Conservation (phyloP, 23 red algal species). For the Rhodosorus marinus region DNA sequence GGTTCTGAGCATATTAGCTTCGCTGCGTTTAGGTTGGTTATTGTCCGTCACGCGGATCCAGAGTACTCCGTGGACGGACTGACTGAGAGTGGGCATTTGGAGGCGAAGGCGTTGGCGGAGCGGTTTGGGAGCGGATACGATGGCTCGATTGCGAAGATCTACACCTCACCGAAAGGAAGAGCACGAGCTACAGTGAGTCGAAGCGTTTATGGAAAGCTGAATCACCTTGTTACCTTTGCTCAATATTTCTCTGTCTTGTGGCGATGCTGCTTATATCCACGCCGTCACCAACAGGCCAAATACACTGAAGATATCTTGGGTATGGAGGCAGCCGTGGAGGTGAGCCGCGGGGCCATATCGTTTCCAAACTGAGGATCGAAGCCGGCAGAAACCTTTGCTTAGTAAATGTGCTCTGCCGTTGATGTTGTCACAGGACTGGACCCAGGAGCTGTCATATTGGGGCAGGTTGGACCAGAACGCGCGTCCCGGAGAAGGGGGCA, state of each 20-base stretch:
- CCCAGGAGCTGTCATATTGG: constrained; percentile 79
- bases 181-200: constrained; percentile 63
- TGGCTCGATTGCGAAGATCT: constrained; percentile 16
- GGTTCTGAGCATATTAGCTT: too few species aligned
- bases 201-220: too few species aligned
- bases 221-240: too few species aligned
- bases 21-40: too few species aligned
- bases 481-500: constrained; percentile 18
- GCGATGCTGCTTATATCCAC: too few species aligned
- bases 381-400: too few species aligned
- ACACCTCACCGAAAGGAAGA: constrained; percentile 77
- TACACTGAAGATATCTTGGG: constrained; percentile 26
- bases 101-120: constrained; percentile 55
- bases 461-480: background rate
- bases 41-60: constrained; percentile 92
- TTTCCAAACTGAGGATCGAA: too few species aligned
- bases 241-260: too few species aligned
- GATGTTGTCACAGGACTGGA: too few species aligned
- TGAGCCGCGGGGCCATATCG: too few species aligned
- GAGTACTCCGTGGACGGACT: constrained; percentile 77
- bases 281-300: too few species aligned
- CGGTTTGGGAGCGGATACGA: constrained; percentile 31
- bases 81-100: constrained; percentile 40
- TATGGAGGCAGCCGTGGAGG: constrained; percentile 37
- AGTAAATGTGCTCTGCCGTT: too few species aligned